Base-by-base conservation (phyloP, 805 yeast species). In the Wickerhamomyces tratensis region DNA sequence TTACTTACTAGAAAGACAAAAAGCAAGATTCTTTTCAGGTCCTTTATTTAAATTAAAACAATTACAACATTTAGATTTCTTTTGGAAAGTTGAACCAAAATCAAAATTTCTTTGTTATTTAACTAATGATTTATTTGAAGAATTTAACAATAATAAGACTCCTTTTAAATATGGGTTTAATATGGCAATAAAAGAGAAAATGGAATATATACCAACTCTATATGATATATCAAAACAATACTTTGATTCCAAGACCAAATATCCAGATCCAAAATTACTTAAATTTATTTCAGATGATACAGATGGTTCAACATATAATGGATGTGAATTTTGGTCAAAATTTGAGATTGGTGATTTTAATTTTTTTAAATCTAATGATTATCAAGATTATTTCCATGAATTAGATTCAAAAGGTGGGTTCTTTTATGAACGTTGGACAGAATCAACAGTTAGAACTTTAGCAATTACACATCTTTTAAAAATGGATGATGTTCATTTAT, bases 341-440 rank as follows among this genome's bases (percentile, higher is more conserved):
- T 87, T 87, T 58, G 96, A 87, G 59, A 76, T 87, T 49, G 95
- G 80, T 13, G 73, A 75, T 31, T 31, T 25, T 35, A 31, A 20
- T 12, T 5, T 31, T 4, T 35, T 14, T 11, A 26, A 33, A 38
- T 38, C 35, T 6, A 15, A 14, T 33, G 15, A 15, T 9, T 29
- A n/a, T 39, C 41, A 41, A 41, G 43, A 43, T 41, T 37, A 5
- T 63, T 84, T 86, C 51, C 79, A 82, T 35, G 64, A 73, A 52
- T 68, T 86, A 48, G 94, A 86, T 58, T 61, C 66, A 41, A 67
- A 80, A 2, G 93, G 93, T 46, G 91, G 91, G 7, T 86, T 86
- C 62, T 86, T 82, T 67, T 86, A 86, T 62, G 85, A 81, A 63
- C 71, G 94, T 59, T 85, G 94, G 94, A 94, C 94, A 49, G 94